Conservation (phyloP, 139 green algal species). For the Ettlia oleoabundans region DNA sequence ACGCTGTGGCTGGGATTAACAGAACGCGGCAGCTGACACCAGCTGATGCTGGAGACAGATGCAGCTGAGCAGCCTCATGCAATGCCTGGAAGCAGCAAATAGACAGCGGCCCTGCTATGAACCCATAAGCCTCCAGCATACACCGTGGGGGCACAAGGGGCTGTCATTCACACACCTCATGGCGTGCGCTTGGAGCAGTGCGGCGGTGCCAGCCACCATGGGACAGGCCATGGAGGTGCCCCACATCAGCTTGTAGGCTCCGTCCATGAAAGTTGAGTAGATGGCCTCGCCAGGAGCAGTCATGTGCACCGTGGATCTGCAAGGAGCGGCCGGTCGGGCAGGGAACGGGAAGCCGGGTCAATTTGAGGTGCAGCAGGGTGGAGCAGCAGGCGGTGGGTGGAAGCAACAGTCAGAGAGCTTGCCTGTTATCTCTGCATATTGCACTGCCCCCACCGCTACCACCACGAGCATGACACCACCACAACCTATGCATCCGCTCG, state of each 20-base stretch:
- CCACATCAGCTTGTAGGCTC: constrained; percentile 43
- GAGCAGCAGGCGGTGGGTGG: not conserved
- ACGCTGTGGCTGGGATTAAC: no score
- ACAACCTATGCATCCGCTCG: not conserved
- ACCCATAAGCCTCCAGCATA: no score
- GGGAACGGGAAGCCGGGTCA: no score
- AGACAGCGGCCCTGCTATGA: no score
- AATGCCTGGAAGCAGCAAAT: not conserved
- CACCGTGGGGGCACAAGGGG: not conserved
- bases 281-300: constrained; percentile 43
- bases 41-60: no score
- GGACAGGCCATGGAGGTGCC: constrained; percentile 94
- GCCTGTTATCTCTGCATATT: no score
- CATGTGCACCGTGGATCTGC: constrained; percentile 37
- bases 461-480: not conserved
- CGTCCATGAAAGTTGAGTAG: constrained; percentile 36
- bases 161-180: not conserved
- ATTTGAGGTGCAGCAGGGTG: not conserved
- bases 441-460: no score
- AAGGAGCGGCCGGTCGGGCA: no score
- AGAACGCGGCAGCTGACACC: no score
- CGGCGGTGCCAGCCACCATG: constrained; percentile 62
- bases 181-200: constrained; percentile 62
- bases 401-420: no score
- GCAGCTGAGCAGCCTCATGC: no score